Base-by-base conservation (phyloP, 1,139 yeast species). In the Eremothecium coryli region DNA sequence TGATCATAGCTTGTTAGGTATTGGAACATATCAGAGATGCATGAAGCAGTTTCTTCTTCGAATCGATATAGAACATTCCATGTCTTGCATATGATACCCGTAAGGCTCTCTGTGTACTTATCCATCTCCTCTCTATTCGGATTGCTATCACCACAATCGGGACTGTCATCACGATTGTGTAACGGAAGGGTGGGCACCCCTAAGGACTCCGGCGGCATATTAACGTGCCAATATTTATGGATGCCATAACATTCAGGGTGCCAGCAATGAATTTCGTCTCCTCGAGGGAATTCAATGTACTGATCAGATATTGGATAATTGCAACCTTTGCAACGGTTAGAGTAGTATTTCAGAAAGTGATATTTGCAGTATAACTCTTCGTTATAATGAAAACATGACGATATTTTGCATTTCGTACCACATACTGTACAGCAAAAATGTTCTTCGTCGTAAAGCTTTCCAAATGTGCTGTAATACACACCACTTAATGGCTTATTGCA, bases 161-260 rank as follows among this genome's bases (percentile, higher is more conserved):
- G 29, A 40, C 46, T n/a, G 12, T 60, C 54, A 4, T 51, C 49
- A 17, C 55, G 56, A 10, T 44, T 45, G 5, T 48, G 20, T 16
- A 40, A 47, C 1, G 65, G 64, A 15, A 64, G 54, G 1, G 64
- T 55, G 10, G 68, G 67, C 25, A 76, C 54, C 1, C 85, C 88
- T 24, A 79, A 70, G 4, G 72, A 63, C 38, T 71, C 78, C 0
- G 81, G 71, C 3, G 78, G 68, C n/a, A 86, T 66, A 39, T 79
- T 73, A 17, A 88, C 95, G 52, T 85, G 88, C 98, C 98, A 93
- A 52, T 86, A 88, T 56, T 88, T 88, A 64, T 82, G 88, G 32
- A 90, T 93, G 88, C 93, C 93, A 55, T 86, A 93, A 63, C 98
- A 93, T 57, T 93, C 98, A 2, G 97, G 97, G 58, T 93, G 99